Percentiles rank a stretch among this genome's conserved stretches.
Conservation (phyloP, 768 basidiomycete genomes). For the Pholiota molesta region DNA sequence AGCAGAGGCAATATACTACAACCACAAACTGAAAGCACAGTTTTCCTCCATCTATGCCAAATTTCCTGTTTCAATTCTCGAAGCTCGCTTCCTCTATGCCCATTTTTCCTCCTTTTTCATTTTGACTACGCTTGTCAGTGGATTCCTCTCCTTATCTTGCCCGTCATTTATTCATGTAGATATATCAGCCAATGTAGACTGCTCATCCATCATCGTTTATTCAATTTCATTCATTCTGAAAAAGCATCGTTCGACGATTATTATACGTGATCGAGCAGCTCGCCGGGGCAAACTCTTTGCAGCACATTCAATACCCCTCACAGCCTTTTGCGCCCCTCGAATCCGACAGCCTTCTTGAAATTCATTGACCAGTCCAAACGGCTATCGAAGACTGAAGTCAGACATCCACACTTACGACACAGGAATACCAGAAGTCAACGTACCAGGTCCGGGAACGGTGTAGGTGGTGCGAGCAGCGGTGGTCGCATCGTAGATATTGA, state of each 20-base stretch:
- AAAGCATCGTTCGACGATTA: not conserved
- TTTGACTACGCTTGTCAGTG: not conserved
- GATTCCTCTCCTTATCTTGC: not conserved
- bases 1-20: no score
- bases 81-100: not conserved
- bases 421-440: not conserved
- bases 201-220: not conserved
- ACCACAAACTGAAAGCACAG: no score
- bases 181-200: not conserved
- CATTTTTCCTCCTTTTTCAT: not conserved
- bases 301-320: not conserved
- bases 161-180: not conserved
- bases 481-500: constrained; percentile 40
- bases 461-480: constrained; percentile 34
- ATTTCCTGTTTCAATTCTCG: no score
- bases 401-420: not conserved
- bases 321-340: not conserved
- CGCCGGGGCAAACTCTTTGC: not conserved
- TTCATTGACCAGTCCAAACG: constrained; percentile 28
- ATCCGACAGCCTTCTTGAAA: not conserved
- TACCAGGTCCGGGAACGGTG: constrained; percentile 37
- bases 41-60: no score
- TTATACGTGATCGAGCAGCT: no score
- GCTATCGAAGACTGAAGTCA: constrained; percentile 13
- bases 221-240: not conserved